Evolutionary conservation across 2,329 filamentous ascomycete genomes (phyloP).

Genomic region (Fragosphaeria purpurea): DNA sequence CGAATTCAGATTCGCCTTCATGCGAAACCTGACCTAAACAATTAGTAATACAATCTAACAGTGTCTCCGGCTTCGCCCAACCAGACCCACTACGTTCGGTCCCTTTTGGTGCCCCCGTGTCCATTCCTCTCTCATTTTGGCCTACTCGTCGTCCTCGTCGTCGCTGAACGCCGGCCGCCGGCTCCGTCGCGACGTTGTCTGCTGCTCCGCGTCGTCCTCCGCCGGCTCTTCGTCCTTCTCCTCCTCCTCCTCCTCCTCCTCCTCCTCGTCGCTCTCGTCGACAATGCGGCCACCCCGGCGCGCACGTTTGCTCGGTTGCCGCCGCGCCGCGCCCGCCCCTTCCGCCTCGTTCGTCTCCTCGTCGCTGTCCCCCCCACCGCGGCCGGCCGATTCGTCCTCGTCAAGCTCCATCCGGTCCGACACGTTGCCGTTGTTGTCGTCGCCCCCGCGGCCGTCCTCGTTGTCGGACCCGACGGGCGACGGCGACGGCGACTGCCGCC

Average conservation of each 20-base stretch:
- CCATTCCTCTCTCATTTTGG: too few species aligned
- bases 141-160: conserved; percentile 8
- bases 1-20: too few species aligned
- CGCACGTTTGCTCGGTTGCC: conserved; percentile 4
- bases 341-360: conserved; percentile 1
- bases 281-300: conserved; percentile 12
- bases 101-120: too few species aligned
- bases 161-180: conserved; percentile 8
- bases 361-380: conserved; percentile 6
- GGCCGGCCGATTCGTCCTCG: conserved; percentile 31
- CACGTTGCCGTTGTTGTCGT: conserved; percentile 17
- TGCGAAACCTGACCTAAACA: too few species aligned
- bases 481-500: conserved; percentile 16
- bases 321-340: conserved; percentile 12
- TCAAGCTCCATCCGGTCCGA: conserved; percentile 46
- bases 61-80: too few species aligned
- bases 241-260: conserved; percentile 8
- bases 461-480: neutral
- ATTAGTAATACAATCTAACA: too few species aligned
- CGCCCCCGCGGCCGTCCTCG: conserved; percentile 20
- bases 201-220: conserved; percentile 3
- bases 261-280: conserved; percentile 22
- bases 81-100: too few species aligned
- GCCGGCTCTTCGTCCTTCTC: neutral
- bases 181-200: conserved; percentile 2